phyloP scores from a whole-genome alignment of 371 early-diverging fungal species.

The Coemansia sp. region DNA sequence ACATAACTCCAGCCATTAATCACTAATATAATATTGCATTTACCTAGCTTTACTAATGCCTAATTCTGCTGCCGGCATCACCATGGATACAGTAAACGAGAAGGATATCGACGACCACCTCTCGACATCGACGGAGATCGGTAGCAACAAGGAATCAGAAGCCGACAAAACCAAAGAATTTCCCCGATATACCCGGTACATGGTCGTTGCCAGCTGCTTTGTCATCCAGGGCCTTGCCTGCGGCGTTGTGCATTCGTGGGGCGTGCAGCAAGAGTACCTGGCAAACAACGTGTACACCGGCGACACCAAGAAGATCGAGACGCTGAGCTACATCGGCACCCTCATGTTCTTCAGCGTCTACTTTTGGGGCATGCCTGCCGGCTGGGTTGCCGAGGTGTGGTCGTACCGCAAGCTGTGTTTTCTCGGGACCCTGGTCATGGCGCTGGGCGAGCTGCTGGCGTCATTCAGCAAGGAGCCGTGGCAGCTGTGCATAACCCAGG shows the following conservation, averaged over 20 bases:
- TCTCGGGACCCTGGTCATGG: constrained; percentile 26
- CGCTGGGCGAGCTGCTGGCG: constrained; percentile 39
- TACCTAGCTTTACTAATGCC: neutral
- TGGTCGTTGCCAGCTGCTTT: constrained; percentile 42
- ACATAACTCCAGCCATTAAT: too few relatives aligned
- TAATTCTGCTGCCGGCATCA: neutral
- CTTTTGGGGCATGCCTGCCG: constrained; percentile 46
- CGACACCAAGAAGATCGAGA: constrained; percentile 16
- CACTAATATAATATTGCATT: too few relatives aligned
- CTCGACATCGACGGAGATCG: neutral
- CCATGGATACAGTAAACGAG: constrained; percentile 3
- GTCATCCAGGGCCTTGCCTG: constrained; percentile 38
- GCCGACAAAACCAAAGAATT: constrained; percentile 9
- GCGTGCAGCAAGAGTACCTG: constrained; percentile 47
- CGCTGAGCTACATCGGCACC: constrained; percentile 45
- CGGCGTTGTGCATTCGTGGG: constrained; percentile 43
- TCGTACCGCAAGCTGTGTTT: constrained; percentile 40
- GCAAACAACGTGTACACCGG: constrained; percentile 24
- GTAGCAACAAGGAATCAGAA: neutral
- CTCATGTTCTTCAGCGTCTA: constrained; percentile 43
- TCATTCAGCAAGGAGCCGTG: constrained; percentile 49
- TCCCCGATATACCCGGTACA: constrained; percentile 36
- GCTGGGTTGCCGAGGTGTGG: constrained; percentile 48
- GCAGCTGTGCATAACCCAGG: constrained; percentile 46
- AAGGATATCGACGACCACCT: neutral